Base-by-base conservation (phyloP, 306 rosid genomes). In the Castanea mollissima region DNA sequence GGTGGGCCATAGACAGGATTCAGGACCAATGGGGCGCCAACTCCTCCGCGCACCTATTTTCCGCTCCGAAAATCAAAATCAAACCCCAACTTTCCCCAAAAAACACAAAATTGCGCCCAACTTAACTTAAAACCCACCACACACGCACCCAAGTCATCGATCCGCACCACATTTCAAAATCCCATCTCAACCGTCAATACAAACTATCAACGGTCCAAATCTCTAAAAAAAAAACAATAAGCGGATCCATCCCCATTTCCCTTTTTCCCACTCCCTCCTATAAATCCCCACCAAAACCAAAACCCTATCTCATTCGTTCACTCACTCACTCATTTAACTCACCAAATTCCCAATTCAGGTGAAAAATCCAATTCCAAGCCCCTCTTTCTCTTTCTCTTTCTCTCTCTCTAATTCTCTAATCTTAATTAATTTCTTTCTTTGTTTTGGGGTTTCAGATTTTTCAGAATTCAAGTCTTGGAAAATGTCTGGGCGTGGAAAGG, bases 401-500 rank as follows among this genome's bases (percentile, higher is more conserved):
- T 64, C 1, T 64, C 69, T 13, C 21, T 6, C 4, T 29, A 1
- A 19, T 2, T 3, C 8, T 57, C 29, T 38, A 6, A 32, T 0
- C 46, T 51, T 62, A 59, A 63, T 62, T 3, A 15, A 68, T 25
- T 20, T 25, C 18, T 7, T 3, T 19, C 55, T 29, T 20, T 32
- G 14, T 71, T 27, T 1, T 1, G n/a, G 5, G 5, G n/a, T 60
- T 20, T 16, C 72, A 77, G 4, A 13, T 38, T 29, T 69, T 75
- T 51, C 6, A 23, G 10, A 55, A 0, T 29, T 9, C 15, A 35
- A 12, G 6, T 34, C 0, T 25, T 1, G 16, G 27, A 51, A 75
- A 14, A 91, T 91, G 96, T 87, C 96, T 5, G 93, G 93, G 0
- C 89, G 93, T 19, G 96, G 96, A 73, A 91, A 91, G 77, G 92